A percentile compares a stretch with the other conserved stretches of the same genome.
Evolutionary conservation across 331 rosid species (phyloP).

Genomic region (Pyracantha coccinea): DNA sequence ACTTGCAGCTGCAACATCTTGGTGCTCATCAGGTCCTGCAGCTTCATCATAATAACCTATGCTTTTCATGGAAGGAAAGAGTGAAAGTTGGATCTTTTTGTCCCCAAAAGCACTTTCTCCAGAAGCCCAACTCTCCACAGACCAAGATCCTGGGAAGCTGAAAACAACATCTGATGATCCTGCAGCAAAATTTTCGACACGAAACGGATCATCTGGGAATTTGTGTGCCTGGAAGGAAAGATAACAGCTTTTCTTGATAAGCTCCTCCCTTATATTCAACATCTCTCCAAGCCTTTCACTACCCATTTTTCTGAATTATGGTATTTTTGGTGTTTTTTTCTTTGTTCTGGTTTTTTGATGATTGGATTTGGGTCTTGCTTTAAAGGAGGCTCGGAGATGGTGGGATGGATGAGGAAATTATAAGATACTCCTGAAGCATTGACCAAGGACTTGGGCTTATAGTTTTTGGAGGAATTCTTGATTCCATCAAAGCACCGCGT

Average conservation of each 20-base stretch:
- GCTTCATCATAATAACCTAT: slow-evolving; percentile 38
- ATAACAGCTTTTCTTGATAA: slow-evolving; percentile 25
- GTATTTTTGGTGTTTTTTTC: neutral
- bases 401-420: neutral
- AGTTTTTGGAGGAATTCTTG: too few relatives aligned
- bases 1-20: slow-evolving; percentile 16
- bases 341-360: neutral
- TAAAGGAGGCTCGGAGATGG: neutral
- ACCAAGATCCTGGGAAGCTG: slow-evolving; percentile 49
- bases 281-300: slow-evolving; percentile 22
- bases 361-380: neutral
- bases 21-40: neutral
- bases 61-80: slow-evolving; percentile 43
- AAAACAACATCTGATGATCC: slow-evolving; percentile 19
- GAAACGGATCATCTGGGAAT: slow-evolving; percentile 18
- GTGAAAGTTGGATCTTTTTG: slow-evolving; percentile 13
- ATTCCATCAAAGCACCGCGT: too few relatives aligned
- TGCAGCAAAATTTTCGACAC: neutral
- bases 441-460: neutral
- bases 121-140: slow-evolving; percentile 23
- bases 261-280: slow-evolving; percentile 25
- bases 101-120: slow-evolving; percentile 28
- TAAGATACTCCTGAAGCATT: neutral
- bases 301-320: slow-evolving; percentile 28
- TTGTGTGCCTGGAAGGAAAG: slow-evolving; percentile 35